phyloP scores from a whole-genome alignment of 345 rosid species.

The Arabidopsis arenosa region DNA sequence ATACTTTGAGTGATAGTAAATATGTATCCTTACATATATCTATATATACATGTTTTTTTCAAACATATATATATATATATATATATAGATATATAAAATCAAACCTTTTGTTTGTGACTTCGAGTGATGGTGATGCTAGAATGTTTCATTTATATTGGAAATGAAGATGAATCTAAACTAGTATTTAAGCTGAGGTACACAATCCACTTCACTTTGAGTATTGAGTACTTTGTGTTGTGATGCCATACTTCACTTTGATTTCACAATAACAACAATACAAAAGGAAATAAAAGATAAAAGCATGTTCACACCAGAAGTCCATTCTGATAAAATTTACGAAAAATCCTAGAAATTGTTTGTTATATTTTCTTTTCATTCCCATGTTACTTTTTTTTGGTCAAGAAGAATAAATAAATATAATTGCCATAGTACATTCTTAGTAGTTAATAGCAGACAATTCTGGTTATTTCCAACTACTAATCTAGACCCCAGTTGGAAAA shows the following conservation, averaged over 20 bases:
- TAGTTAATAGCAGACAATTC: slow-evolving; percentile 17
- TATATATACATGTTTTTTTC: no score
- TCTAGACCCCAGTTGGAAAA: slow-evolving; percentile 29
- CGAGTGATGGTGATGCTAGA: not conserved
- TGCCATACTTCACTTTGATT: no score
- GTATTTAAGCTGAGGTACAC: no score
- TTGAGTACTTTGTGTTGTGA: no score
- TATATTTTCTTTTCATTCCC: not conserved
- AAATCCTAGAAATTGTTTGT: not conserved
- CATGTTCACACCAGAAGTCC: not conserved
- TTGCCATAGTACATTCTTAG: not conserved
- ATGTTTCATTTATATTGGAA: not conserved
- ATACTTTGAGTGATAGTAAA: not conserved
- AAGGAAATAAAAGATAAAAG: not conserved
- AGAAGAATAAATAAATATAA: not conserved
- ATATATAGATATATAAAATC: no score
- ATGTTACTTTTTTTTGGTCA: not conserved
- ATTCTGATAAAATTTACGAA: not conserved
- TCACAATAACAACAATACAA: no score
- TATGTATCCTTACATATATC: not conserved
- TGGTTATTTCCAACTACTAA: slow-evolving; percentile 41
- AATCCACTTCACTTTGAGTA: no score
- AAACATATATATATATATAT: no score
- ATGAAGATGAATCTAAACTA: not conserved
- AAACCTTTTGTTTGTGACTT: not conserved